phyloP scores from a whole-genome alignment of 192 early-diverging fungal species.

The Spinellus fusiger region DNA sequence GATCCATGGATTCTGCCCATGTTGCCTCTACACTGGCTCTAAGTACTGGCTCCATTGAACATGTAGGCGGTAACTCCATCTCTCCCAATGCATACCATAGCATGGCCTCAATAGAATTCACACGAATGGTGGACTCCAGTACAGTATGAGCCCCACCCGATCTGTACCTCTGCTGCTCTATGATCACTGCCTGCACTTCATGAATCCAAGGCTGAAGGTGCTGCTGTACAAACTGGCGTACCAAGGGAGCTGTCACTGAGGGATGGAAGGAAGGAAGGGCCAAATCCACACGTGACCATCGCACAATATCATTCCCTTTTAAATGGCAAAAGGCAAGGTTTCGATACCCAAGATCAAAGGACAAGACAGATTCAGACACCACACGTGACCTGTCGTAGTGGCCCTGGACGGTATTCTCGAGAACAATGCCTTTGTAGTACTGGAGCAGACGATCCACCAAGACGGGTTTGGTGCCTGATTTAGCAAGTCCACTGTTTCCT shows the following conservation, averaged over 20 bases:
- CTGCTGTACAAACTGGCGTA: slow-evolving; percentile 7
- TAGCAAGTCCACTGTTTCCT: neutral
- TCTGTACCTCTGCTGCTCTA: slow-evolving; percentile 42
- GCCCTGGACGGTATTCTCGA: neutral
- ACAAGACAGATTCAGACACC: slow-evolving; percentile 31
- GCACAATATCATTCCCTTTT: slow-evolving; percentile 22
- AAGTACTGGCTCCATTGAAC: slow-evolving; percentile 8
- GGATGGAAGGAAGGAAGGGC: slow-evolving; percentile 13
- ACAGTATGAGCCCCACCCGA: slow-evolving; percentile 25
- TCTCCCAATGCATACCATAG: slow-evolving; percentile 28
- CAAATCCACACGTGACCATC: slow-evolving; percentile 40
- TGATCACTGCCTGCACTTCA: slow-evolving; percentile 7
- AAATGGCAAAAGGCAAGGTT: slow-evolving; percentile 46
- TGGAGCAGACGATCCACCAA: slow-evolving; percentile 2
- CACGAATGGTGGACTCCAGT: slow-evolving; percentile 32
- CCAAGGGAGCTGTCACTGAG: neutral
- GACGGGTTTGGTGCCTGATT: slow-evolving; percentile 8
- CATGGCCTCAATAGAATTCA: slow-evolving; percentile 39
- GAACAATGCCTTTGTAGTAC: neutral
- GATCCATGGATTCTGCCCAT: neutral
- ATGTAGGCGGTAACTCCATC: neutral
- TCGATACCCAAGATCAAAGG: slow-evolving; percentile 46
- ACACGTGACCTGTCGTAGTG: neutral
- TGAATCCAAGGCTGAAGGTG: slow-evolving; percentile 12
- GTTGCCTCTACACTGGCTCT: slow-evolving; percentile 10